These are phyloP conservation scores for Debaryomyces hansenii DNA, from an alignment of 805 yeast genomes.

Conservation along the genomic window DNA sequence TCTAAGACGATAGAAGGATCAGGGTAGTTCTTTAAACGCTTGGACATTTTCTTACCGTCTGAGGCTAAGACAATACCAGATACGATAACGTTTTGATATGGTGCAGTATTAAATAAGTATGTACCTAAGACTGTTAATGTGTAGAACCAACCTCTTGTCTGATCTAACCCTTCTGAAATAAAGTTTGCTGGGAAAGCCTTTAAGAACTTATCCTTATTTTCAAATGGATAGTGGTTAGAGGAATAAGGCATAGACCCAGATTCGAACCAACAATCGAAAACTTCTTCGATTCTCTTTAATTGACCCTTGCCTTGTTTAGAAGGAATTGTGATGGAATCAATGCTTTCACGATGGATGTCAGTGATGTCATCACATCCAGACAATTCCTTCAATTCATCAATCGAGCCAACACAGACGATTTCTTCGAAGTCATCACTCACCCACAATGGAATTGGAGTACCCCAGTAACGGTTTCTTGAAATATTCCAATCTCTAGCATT, in stretches of 20 bases:
- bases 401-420: constrained; percentile 89
- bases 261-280: constrained; percentile 99
- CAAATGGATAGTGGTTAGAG: constrained; percentile 95
- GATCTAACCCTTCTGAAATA: constrained; percentile 98
- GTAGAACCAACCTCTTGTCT: constrained; percentile 99
- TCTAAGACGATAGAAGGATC: constrained; percentile 83
- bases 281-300: constrained; percentile 91
- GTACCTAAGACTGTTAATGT: constrained; percentile 95
- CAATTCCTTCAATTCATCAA: constrained; percentile 79
- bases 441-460: constrained; percentile 99
- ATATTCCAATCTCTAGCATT: constrained; percentile 99
- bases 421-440: constrained; percentile 91
- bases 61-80: constrained; percentile 95
- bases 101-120: constrained; percentile 87
- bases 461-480: constrained; percentile 99
- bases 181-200: constrained; percentile 93
- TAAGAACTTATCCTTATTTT: constrained; percentile 67
- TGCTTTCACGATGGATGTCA: constrained; percentile 91
- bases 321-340: constrained; percentile 91
- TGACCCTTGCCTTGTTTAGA: constrained; percentile 85
- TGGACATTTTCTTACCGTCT: constrained; percentile 99
- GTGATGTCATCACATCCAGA: constrained; percentile 80
- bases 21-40: constrained; percentile 96
- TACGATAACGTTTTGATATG: constrained; percentile 93
- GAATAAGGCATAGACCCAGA: constrained; percentile 99